Evolutionary conservation across 257 asterid species (phyloP), one percentile per base, ranked within the genome.

Genomic region (Lantana camara): DNA sequence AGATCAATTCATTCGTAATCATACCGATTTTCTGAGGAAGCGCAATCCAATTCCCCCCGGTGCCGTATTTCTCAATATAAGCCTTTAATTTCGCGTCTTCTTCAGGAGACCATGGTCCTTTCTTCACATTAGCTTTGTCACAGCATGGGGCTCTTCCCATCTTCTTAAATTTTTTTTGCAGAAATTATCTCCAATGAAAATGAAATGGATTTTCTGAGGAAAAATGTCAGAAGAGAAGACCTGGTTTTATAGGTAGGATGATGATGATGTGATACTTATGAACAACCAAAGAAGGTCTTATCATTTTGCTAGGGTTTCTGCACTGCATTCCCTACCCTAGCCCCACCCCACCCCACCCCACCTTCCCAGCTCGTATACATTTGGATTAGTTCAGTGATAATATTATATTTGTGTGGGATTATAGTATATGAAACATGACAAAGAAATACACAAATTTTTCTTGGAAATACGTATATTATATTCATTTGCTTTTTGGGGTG

Each of bases 141-240:
- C 98, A 92, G 63, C 98, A 92, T 34, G 98, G 98, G 11, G 96
- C 96, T 87, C 98, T 85, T 35, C 98, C 98, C 98, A 93, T 91
- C 55, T 80, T 71, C 45, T 15, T 15, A 21, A 10, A 15, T 32
- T 3, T 11, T 6, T 32, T 21, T 8, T n/a, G 46, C 19, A 19
- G 49, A 19, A 63, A 23, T 50, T 30, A 30, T 27, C 11, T 42
- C n/a, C 11, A 13, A 51, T 47, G 30, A 58, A 68, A 16, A 32
- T 22, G 5, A 63, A 66, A 30, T 65, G 42, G 27, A 19, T 73
- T 44, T 52, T 60, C 40, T 71, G 83, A 23, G 64, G 65, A 48
- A 74, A 73, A 70, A 54, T 74, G 84, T 68, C 63, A 63, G 84
- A 64, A 68, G 84, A 57, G 87, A 77, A 81, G 96, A 89, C 91